Evolutionary conservation across 2,329 filamentous ascomycete genomes (phyloP).

Genomic region (Verticillium albo-atrum): DNA sequence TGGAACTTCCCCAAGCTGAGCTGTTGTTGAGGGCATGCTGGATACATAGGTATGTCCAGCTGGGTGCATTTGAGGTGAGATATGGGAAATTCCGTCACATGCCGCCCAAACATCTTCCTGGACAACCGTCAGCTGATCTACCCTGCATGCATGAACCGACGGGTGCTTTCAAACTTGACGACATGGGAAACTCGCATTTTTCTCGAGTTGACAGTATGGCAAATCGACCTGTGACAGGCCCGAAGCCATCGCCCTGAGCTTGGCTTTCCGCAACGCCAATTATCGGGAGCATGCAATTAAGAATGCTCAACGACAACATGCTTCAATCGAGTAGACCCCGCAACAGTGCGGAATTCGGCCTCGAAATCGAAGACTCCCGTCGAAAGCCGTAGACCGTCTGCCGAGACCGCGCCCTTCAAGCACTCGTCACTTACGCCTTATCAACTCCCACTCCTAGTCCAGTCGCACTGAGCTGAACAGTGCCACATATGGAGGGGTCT

Average conservation of each 20-base stretch:
- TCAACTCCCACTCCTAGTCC: background rate
- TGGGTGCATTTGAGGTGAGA: background rate
- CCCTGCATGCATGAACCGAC: background rate
- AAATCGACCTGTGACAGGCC: too few species aligned
- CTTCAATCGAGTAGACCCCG: background rate
- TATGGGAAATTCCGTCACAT: too few species aligned
- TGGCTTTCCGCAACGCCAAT: background rate
- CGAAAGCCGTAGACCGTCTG: background rate
- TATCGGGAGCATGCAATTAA: background rate
- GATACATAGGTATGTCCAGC: background rate
- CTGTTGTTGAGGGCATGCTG: background rate
- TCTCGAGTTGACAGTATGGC: too few species aligned
- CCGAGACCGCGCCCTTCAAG: background rate
- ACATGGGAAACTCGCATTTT: background rate
- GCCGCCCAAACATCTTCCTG: background rate
- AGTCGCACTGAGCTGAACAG: background rate
- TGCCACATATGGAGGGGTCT: background rate
- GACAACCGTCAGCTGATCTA: background rate
- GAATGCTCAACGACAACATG: background rate
- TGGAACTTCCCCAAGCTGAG: background rate
- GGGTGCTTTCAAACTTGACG: background rate
- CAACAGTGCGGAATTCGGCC: background rate
- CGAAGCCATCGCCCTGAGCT: too few species aligned
- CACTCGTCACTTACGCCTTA: background rate
- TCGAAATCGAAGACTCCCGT: background rate